Evolutionary conservation across 2,329 filamentous ascomycete species (phyloP), one percentile per base, ranked within the genome.

Genomic region (Diplodia intermedia): DNA sequence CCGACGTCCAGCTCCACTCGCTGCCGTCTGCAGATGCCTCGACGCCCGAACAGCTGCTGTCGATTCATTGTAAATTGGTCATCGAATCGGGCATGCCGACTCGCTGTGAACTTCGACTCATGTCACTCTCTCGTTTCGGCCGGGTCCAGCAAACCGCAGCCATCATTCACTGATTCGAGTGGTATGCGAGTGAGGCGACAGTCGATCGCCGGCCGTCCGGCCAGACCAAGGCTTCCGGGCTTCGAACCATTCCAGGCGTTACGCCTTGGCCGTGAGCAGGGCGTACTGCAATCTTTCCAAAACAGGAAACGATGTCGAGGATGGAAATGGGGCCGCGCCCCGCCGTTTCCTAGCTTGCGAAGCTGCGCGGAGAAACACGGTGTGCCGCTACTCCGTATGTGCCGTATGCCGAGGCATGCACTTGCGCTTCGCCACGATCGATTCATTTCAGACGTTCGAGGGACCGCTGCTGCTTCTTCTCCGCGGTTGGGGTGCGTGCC

Each of bases 361-460:
- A 43, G 33, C 33, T n/a, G 33, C 55, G 23, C 33, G n/a, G 55
- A 26, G 38, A n/a, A 43, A 29, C 36, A 29, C 55, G 38, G 4
- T 60, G 14, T 20, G 55, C 55, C 55, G 33, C 33, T 40, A n/a
- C n/a, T n/a, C n/a, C n/a, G n/a, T n/a, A n/a, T n/a, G n/a, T n/a
- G n/a, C n/a, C n/a, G n/a, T n/a, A 26, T 33, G 26, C 56, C 56
- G 56, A 61, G 56, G 56, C 56, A 49, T 29, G n/a, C 9, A 5
- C 11, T 20, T n/a, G 15, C 8, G 9, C 15, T 23, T 23, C 26
- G 23, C 38, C 56, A 26, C 36, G 55, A 52, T 63, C 60, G 60
- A 63, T 63, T 63, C 60, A 63, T 36, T 62, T 26, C 60, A 63
- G 60, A 63, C 60, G 60, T 63, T 52, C 60, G 60, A 63, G 7